Evolutionary conservation across 2,329 filamentous ascomycete genomes (phyloP).

Genomic region (Colletotrichum phormii): DNA sequence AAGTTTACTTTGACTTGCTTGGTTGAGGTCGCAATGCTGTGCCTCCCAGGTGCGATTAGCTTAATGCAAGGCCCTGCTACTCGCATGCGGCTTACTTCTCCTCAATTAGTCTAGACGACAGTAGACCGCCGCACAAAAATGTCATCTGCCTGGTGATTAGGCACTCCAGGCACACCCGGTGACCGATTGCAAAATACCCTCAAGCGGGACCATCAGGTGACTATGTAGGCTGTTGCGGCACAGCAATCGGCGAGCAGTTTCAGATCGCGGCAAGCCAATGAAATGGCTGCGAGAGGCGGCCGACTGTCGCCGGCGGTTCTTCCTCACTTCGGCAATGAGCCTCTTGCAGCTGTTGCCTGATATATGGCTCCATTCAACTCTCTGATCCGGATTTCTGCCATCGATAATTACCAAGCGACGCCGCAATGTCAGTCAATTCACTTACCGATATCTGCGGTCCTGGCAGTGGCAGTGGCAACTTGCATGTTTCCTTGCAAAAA

Average conservation of each 20-base stretch:
- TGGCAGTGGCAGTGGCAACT: background rate
- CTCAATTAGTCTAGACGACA: background rate
- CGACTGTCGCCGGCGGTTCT: background rate
- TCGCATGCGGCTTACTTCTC: background rate
- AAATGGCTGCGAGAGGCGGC: background rate
- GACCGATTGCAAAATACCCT: background rate
- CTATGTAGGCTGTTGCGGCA: background rate
- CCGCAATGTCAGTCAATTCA: background rate
- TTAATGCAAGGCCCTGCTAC: background rate
- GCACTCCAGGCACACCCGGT: background rate
- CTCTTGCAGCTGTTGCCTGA: background rate
- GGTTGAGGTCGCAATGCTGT: background rate
- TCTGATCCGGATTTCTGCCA: background rate
- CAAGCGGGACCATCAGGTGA: conserved; percentile 3
- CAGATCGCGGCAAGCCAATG: background rate
- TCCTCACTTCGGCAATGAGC: background rate
- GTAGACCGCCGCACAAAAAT: background rate
- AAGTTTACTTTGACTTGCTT: background rate
- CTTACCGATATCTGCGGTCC: background rate
- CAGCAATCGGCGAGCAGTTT: background rate
- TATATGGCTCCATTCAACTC: background rate
- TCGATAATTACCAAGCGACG: background rate
- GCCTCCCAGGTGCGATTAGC: conserved; percentile 1
- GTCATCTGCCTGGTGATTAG: background rate
- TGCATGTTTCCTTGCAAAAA: background rate